Conservation (phyloP, 306 rosid genomes). For the Cucurbita ficifolia region DNA sequence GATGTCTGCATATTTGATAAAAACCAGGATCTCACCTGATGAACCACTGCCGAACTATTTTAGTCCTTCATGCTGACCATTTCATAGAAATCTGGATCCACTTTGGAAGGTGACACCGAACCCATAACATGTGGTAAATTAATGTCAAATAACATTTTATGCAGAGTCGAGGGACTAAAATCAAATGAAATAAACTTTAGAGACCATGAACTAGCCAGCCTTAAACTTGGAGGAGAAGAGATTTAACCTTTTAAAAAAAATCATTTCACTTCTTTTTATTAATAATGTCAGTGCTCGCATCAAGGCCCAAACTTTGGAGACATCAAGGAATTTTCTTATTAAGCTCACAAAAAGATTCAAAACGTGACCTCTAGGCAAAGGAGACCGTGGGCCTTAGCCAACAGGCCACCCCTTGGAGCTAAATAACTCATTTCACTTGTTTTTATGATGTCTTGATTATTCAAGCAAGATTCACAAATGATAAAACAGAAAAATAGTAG, state of each 20-base stretch:
- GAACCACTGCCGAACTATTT: slow-evolving; percentile 62
- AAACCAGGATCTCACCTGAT: slow-evolving; percentile 48
- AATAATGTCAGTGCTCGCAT: neutral
- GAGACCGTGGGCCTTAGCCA: neutral
- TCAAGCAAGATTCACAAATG: neutral
- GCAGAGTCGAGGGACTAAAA: neutral
- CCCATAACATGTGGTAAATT: neutral
- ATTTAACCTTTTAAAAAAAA: neutral
- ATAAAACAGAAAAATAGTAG: neutral
- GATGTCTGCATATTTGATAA: neutral
- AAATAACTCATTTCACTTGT: neutral
- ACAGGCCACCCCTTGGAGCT: neutral
- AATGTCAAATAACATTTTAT: neutral
- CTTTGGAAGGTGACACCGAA: neutral
- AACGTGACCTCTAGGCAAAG: neutral
- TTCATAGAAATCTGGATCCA: neutral
- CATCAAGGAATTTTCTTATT: neutral
- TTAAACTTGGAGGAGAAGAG: neutral
- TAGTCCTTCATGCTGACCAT: neutral
- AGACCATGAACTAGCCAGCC: no score
- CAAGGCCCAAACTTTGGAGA: neutral
- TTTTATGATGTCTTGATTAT: neutral
- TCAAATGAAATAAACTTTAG: neutral
- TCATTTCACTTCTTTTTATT: neutral
- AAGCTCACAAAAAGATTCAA: neutral